These are phyloP conservation scores for Leptodontidium sp. DNA, from an alignment of 2,329 filamentous ascomycete species.

Conservation along the genomic window DNA sequence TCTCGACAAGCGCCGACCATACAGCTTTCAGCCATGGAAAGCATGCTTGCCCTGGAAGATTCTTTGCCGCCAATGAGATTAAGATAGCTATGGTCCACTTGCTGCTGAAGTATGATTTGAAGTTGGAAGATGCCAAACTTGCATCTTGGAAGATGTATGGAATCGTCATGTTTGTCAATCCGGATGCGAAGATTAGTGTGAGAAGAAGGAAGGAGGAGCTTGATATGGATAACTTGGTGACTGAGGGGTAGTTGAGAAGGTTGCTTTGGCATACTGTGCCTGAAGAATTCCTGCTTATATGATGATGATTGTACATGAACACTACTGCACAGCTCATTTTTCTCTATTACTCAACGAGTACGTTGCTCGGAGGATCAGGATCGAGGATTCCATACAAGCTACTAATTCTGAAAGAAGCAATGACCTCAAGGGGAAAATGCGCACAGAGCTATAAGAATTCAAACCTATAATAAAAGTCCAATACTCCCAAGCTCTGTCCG, in stretches of 20 bases:
- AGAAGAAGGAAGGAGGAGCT: constrained; percentile 13
- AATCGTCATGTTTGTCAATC: constrained; percentile 5
- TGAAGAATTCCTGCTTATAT: too few relatives aligned
- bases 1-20: constrained; percentile 46
- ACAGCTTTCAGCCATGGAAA: constrained; percentile 52
- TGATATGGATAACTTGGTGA: constrained; percentile 10
- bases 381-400: too few relatives aligned
- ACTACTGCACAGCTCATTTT: too few relatives aligned
- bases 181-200: not conserved
- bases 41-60: constrained; percentile 54
- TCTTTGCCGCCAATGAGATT: constrained; percentile 51
- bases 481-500: too few relatives aligned
- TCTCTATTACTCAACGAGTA: too few relatives aligned
- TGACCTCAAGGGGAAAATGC: too few relatives aligned
- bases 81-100: constrained; percentile 48
- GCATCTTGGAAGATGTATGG: constrained; percentile 13
- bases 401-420: too few relatives aligned
- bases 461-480: too few relatives aligned
- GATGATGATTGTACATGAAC: too few relatives aligned
- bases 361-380: too few relatives aligned
- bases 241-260: not conserved
- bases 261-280: too few relatives aligned
- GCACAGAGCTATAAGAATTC: too few relatives aligned
- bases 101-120: constrained; percentile 48
- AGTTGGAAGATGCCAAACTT: constrained; percentile 33